Percentiles rank a stretch among this genome's conserved stretches.
These are phyloP conservation scores for Solanum verrucosum DNA, from an alignment of 257 asterid species.

Conservation along the genomic window DNA sequence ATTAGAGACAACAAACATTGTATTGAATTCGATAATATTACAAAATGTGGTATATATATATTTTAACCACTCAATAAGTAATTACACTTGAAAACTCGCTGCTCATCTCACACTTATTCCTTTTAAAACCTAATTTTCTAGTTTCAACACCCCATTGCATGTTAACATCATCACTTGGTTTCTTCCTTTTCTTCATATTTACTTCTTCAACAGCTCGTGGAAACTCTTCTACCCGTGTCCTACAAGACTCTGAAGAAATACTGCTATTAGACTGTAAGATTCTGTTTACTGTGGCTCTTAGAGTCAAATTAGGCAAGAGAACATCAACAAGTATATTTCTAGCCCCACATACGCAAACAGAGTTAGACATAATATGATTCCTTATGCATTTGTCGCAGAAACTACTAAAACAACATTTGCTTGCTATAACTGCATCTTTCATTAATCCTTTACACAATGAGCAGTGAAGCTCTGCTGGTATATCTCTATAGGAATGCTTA, in stretches of 20 bases:
- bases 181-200: slow-evolving; percentile 86
- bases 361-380: slow-evolving; percentile 64
- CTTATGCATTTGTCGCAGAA: slow-evolving; percentile 87
- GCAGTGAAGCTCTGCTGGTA: slow-evolving; percentile 85
- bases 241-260: slow-evolving; percentile 30
- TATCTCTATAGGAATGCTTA: slow-evolving; percentile 52
- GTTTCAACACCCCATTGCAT: slow-evolving; percentile 55
- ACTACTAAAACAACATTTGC: slow-evolving; percentile 91
- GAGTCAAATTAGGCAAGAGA: slow-evolving; percentile 82
- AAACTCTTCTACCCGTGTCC: neutral
- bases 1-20: neutral
- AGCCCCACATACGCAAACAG: slow-evolving; percentile 72
- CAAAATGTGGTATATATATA: neutral
- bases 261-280: slow-evolving; percentile 57
- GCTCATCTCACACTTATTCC: neutral
- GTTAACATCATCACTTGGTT: slow-evolving; percentile 45
- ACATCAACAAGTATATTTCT: slow-evolving; percentile 73
- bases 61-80: neutral
- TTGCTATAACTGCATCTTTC: slow-evolving; percentile 90
- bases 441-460: slow-evolving; percentile 90
- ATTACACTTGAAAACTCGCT: neutral
- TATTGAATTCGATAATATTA: neutral
- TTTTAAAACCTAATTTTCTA: neutral
- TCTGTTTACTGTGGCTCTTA: slow-evolving; percentile 73
- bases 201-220: slow-evolving; percentile 80